phyloP scores from a whole-genome alignment of 345 rosid species.

The Jatropha curcas region DNA sequence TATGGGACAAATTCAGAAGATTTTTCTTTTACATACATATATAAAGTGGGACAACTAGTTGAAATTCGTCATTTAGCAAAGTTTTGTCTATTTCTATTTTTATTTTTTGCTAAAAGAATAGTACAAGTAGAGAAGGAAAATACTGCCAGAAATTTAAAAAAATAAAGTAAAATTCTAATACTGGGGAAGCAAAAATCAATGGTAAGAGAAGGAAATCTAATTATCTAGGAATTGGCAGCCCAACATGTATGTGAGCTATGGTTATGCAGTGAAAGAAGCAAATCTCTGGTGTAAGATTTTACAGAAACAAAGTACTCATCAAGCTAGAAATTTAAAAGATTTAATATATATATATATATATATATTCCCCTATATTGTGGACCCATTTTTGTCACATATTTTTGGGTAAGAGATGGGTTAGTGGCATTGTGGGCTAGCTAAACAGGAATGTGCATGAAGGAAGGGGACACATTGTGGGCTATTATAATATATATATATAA shows the following conservation, averaged over 20 bases:
- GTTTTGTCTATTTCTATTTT: neutral
- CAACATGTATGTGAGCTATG: neutral
- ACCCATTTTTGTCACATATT: neutral
- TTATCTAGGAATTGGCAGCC: neutral
- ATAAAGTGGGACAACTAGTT: neutral
- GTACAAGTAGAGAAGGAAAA: neutral
- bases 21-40: neutral
- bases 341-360: too few species aligned
- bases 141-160: neutral
- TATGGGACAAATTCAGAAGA: neutral
- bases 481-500: neutral
- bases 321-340: neutral
- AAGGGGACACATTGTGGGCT: too few species aligned
- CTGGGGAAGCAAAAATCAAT: neutral
- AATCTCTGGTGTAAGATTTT: neutral
- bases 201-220: neutral
- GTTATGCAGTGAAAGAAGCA: neutral
- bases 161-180: neutral
- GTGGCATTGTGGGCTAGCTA: neutral
- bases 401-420: neutral
- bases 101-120: neutral
- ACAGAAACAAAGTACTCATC: neutral
- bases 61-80: neutral
- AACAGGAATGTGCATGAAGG: too few species aligned
- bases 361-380: conserved; percentile 1